Evolutionary conservation across 1,139 yeast genomes (phyloP).

Genomic region (Hansenula lynferdii): DNA sequence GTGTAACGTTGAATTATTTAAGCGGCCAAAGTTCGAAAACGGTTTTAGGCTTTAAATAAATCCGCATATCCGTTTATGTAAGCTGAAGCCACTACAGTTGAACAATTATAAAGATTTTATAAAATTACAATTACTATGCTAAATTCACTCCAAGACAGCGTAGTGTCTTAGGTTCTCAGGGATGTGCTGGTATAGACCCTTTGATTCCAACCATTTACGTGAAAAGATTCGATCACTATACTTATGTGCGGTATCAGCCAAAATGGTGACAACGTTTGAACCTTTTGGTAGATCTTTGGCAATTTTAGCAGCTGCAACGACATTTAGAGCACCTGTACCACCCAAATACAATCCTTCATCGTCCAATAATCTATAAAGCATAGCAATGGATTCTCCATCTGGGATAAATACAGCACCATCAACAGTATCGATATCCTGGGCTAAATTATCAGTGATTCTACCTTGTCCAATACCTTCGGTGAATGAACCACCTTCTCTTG

Average conservation of each 20-base stretch:
- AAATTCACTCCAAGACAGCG: no score
- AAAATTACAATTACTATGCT: no score
- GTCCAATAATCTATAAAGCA: constrained; percentile 15
- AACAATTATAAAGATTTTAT: background rate
- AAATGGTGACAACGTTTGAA: constrained; percentile 19
- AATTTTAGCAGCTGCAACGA: constrained; percentile 15
- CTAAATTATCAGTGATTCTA: constrained; percentile 17
- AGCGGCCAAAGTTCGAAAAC: no score
- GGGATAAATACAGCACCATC: constrained; percentile 13
- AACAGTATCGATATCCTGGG: constrained; percentile 11
- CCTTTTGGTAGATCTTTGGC: constrained; percentile 19
- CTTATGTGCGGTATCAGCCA: constrained; percentile 18
- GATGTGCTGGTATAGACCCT: constrained; percentile 17
- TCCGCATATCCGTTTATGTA: no score
- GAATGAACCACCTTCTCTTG: constrained; percentile 18
- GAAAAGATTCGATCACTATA: constrained; percentile 18
- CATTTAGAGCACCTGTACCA: constrained; percentile 18
- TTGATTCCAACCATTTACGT: constrained; percentile 12
- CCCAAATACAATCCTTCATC: constrained; percentile 17
- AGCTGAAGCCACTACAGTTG: background rate
- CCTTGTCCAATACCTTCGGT: constrained; percentile 21
- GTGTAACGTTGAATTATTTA: no score
- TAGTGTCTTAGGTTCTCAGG: constrained; percentile 14
- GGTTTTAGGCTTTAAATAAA: no score
- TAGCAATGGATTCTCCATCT: constrained; percentile 13